phyloP scores from a whole-genome alignment of 441 rosid genomes.

The Syzygium syzygioides region DNA sequence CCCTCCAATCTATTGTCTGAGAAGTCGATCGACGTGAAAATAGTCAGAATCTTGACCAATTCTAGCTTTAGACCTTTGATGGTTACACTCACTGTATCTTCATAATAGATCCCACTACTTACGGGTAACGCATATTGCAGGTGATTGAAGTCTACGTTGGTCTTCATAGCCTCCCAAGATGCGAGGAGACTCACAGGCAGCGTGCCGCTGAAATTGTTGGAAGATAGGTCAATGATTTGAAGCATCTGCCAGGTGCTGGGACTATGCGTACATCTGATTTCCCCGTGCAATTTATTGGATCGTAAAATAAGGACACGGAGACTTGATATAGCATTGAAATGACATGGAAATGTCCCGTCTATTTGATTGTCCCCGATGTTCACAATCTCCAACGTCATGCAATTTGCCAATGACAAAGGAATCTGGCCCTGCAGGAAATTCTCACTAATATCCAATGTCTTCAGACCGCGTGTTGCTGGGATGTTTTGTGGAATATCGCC shows the following conservation, averaged over 20 bases:
- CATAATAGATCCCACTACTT: too few relatives aligned
- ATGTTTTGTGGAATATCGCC: background rate
- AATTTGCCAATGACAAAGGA: constrained; percentile 39
- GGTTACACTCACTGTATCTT: background rate
- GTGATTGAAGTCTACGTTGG: background rate
- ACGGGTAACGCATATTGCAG: fast-evolving
- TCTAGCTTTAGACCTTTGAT: background rate
- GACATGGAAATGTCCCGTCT: constrained; percentile 45
- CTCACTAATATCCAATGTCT: constrained; percentile 34
- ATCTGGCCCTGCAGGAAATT: constrained; percentile 36
- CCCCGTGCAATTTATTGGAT: constrained; percentile 37
- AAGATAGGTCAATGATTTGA: constrained; percentile 59
- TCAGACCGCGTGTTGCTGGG: constrained; percentile 12
- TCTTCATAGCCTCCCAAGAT: background rate
- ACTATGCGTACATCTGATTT: constrained; percentile 12
- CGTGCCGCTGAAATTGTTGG: constrained; percentile 27
- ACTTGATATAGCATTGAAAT: constrained; percentile 26
- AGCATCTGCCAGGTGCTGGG: constrained; percentile 33
- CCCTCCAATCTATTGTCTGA: background rate
- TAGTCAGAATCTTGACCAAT: background rate
- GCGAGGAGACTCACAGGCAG: background rate
- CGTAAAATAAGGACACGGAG: constrained; percentile 47
- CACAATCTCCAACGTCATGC: constrained; percentile 36
- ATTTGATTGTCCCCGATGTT: constrained; percentile 43
- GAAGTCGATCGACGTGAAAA: background rate